Evolutionary conservation across 2,329 filamentous ascomycete genomes (phyloP).

Genomic region (Ophiognomonia clavigignenti-juglandacearum): DNA sequence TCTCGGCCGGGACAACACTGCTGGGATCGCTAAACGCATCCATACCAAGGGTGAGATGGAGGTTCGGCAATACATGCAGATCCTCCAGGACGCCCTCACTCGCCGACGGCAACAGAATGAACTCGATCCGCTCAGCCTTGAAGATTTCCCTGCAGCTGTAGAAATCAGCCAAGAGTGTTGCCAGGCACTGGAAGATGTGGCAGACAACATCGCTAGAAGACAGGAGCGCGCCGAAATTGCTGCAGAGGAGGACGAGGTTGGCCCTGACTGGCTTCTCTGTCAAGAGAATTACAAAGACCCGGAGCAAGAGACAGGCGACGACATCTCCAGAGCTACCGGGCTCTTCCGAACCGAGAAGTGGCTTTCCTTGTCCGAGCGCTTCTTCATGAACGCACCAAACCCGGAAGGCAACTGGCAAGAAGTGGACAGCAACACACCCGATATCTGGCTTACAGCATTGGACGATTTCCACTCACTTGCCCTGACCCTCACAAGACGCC

Average conservation of each 20-base stretch:
- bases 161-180: slow-evolving; percentile 67
- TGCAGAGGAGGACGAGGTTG: slow-evolving; percentile 56
- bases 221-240: slow-evolving; percentile 60
- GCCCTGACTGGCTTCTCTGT: slow-evolving; percentile 62
- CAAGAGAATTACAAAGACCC: slow-evolving; percentile 20
- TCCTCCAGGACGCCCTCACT: slow-evolving; percentile 51
- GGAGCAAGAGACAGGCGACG: slow-evolving; percentile 14
- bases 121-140: slow-evolving; percentile 35
- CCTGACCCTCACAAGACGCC: slow-evolving; percentile 61
- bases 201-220: slow-evolving; percentile 58
- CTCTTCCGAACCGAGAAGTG: slow-evolving; percentile 58
- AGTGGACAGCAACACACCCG: slow-evolving; percentile 54
- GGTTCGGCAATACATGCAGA: slow-evolving; percentile 62
- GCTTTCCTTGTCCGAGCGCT: slow-evolving; percentile 56
- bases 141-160: slow-evolving; percentile 62
- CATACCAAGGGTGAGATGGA: slow-evolving; percentile 70
- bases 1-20: slow-evolving; percentile 58
- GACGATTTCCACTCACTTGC: slow-evolving; percentile 68
- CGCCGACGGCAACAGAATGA: slow-evolving; percentile 31
- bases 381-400: slow-evolving; percentile 71
- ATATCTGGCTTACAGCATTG: slow-evolving; percentile 71
- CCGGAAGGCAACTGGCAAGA: slow-evolving; percentile 64
- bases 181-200: slow-evolving; percentile 60
- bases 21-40: slow-evolving; percentile 58
- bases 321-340: slow-evolving; percentile 10